Evolutionary conservation across 2,329 filamentous ascomycete species (phyloP).

Genomic region (Pseudophaeomoniella oleicola): DNA sequence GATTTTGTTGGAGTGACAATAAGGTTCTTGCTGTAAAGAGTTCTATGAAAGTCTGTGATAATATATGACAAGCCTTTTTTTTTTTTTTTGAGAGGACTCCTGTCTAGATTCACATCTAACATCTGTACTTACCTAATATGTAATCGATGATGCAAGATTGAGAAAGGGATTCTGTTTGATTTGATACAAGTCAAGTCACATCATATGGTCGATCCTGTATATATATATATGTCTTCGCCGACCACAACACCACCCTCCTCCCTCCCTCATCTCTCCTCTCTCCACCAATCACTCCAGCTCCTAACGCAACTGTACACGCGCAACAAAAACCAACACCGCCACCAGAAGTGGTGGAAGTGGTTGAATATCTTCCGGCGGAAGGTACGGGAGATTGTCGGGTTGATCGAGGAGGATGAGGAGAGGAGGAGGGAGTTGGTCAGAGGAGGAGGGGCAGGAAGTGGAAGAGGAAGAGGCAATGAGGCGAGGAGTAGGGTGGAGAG

Average conservation of each 20-base stretch:
- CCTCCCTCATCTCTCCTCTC: background rate
- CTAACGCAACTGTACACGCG: background rate
- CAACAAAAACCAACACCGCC: background rate
- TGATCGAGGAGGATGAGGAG: background rate
- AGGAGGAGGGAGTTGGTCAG: background rate
- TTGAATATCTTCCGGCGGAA: conserved; percentile 1
- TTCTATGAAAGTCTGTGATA: too few relatives aligned
- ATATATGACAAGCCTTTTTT: background rate
- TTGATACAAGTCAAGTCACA: background rate
- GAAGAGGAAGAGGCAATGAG: background rate
- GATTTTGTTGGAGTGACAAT: too few relatives aligned
- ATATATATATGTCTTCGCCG: background rate
- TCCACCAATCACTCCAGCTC: background rate
- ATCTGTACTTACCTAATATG: background rate
- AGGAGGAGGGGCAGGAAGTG: background rate
- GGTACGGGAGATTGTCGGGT: background rate
- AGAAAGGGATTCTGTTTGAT: background rate
- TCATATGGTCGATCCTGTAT: background rate
- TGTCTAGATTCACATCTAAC: too few relatives aligned
- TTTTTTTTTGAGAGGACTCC: background rate
- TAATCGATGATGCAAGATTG: background rate
- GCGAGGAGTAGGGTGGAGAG: background rate
- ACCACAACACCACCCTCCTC: background rate
- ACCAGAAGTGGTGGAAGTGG: background rate
- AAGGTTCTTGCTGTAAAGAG: too few relatives aligned